Base-by-base conservation (phyloP, 2,329 filamentous ascomycete genomes). In the Coniosporium tulheliwenetii region DNA sequence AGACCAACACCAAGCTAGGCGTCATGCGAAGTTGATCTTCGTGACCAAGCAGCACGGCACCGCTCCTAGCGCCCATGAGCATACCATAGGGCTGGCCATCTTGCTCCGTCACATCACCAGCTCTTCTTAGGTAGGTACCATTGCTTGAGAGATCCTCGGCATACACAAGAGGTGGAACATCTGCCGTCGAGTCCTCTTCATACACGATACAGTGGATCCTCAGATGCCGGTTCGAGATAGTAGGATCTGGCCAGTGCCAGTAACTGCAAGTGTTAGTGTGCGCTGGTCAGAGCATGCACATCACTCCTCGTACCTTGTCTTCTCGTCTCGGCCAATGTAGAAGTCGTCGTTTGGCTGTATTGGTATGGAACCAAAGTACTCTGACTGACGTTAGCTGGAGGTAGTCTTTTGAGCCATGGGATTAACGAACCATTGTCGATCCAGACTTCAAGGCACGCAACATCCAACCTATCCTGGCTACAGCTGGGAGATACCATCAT, bases 131-230 rank as follows among this genome's bases (percentile, higher is more conserved):
- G 15, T 50, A 48, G 5, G 64, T 63, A 5, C 62, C 54, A 43
- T 69, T 69, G 31, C 52, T 53, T 0, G 67, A 71, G 2, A 67
- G 38, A 40, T 67, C 61, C 33, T 64, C 58, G 10, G 58, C 59
- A 46, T 70, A 71, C 2, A 71, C 57, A 41, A 70, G 58, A 5
- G 67, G 66, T 2, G 59, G 50, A 9, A 67, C 56, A 5, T 45
- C 39, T 2, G 47, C 44, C 9, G 54, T 46, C 16, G 51, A 41
- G 10, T 51, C 49, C 19, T 58, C 50, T 41, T 62, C 54, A 43
- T 63, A 70, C 1, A 66, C 41, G 38, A 70, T 57, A 47, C 64
- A 66, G 45, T 65, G 63, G 36, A 70, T 53, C 15, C 57, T 57
- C 12, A 70, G 46, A 52, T 70, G 67, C 40, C 58, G 55, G 30